A percentile compares a stretch with the other conserved stretches of the same genome.
Evolutionary conservation across 768 basidiomycete genomes (phyloP).

Genomic region (Cystobasidium onofrii): DNA sequence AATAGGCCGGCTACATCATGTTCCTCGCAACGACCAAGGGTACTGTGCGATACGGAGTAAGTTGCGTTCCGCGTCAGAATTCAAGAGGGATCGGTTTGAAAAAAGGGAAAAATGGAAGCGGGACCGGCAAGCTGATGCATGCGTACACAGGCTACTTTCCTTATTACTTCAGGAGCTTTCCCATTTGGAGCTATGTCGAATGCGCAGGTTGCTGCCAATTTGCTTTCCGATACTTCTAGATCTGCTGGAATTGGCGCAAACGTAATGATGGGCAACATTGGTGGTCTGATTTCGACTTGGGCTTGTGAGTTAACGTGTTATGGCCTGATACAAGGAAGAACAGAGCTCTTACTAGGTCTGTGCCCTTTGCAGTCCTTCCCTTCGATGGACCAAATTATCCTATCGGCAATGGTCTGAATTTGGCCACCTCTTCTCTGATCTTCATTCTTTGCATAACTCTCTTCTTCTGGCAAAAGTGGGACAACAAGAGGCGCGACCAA

Average conservation of each 20-base stretch:
- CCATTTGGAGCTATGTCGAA: constrained; percentile 1
- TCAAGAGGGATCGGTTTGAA: no score
- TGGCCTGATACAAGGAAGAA: not conserved
- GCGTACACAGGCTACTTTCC: constrained; percentile 13
- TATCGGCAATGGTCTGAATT: constrained; percentile 18
- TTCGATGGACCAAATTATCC: constrained; percentile 23
- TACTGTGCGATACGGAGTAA: constrained; percentile 32
- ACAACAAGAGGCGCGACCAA: constrained; percentile 9
- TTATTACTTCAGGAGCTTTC: constrained; percentile 16
- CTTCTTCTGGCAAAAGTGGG: not conserved
- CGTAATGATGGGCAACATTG: constrained; percentile 2
- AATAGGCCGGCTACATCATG: constrained; percentile 32
- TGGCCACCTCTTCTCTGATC: not conserved
- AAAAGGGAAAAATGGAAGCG: no score
- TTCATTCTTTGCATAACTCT: not conserved
- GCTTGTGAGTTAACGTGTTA: not conserved
- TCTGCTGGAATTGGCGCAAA: constrained; percentile 12
- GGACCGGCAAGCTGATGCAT: no score
- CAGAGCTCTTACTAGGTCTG: not conserved
- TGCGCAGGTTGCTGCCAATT: constrained; percentile 7
- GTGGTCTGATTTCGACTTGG: constrained; percentile 1
- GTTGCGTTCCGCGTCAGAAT: no score
- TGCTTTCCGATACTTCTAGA: constrained; percentile 7
- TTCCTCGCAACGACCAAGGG: constrained; percentile 29
- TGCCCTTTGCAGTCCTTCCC: not conserved